These are phyloP conservation scores for Gomphus sp. DNA, from an alignment of 1,284 basidiomycete species.

Conservation along the genomic window DNA sequence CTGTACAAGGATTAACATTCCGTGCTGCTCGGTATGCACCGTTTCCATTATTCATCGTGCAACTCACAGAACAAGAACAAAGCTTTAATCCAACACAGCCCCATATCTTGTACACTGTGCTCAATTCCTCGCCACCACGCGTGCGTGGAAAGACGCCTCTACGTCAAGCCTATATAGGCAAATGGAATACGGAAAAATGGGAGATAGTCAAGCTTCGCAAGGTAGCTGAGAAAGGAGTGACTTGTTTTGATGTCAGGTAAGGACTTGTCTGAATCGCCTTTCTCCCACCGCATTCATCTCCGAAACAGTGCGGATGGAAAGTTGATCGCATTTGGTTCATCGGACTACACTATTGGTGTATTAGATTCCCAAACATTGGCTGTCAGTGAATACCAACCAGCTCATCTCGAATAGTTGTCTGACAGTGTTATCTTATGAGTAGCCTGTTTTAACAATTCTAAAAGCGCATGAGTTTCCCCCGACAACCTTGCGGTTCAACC, in stretches of 20 bases:
- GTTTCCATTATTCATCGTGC: background rate
- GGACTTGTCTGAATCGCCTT: conserved; percentile 12
- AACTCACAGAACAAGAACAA: conserved; percentile 3
- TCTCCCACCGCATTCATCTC: background rate
- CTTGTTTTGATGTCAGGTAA: conserved; percentile 82
- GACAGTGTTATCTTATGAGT: background rate
- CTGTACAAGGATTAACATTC: conserved; percentile 54
- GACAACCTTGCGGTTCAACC: conserved; percentile 85
- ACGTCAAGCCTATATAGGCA: conserved; percentile 51
- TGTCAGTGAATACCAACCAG: conserved; percentile 36
- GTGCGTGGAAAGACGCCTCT: conserved; percentile 38
- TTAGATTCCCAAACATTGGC: conserved; percentile 74
- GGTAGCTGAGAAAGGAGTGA: conserved; percentile 70
- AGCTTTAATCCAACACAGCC: conserved; percentile 54
- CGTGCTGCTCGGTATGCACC: conserved; percentile 57
- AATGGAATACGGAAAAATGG: conserved; percentile 57
- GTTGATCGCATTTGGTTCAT: conserved; percentile 79
- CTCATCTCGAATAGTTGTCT: background rate
- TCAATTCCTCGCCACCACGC: conserved; percentile 61
- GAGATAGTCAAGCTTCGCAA: conserved; percentile 45
- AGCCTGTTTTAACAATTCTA: conserved; percentile 84
- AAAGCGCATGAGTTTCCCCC: conserved; percentile 94
- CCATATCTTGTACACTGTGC: conserved; percentile 57
- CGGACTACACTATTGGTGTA: conserved; percentile 81
- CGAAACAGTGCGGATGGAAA: conserved; percentile 63